Base-by-base conservation (phyloP, 169 alveolate genomes). In the Eimeria tenella region DNA sequence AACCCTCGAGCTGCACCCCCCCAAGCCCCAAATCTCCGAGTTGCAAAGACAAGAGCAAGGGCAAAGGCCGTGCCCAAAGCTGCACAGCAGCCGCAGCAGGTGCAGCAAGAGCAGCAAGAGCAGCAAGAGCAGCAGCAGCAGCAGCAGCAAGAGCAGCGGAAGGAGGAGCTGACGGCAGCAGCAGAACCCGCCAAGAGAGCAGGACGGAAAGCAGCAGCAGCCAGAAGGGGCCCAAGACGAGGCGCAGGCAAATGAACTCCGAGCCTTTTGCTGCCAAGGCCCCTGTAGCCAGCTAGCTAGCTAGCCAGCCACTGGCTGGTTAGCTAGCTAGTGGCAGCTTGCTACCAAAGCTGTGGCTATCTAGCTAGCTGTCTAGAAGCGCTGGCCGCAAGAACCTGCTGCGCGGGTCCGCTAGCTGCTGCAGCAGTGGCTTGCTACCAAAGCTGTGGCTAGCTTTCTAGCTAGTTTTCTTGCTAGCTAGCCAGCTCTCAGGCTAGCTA, bases 31-130 rank as follows among this genome's bases (percentile, higher is more conserved):
- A 31, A 31, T 31, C 42, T 31, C 42, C 42, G 42, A 31, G 42
- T 31, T 31, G 42, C 75, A 65, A 9, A 65, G 19, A 65, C 75
- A 65, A 9, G 25, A n/a, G 75, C 75, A 71, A 65, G 19, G 49
- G 75, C 75, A 65, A 21, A 10, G 8, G 25, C 10, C 10, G 65
- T 1, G 65, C 65, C 65, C 65, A 9, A 9, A 63, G 73, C 81
- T 21, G 81, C 81, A 71, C 10, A 71, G 81, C 52, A 23, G 53
- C 42, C 50, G 52, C 53, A 13, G 25, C 84, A 74, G 21, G 60
- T 11, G 62, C 84, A 74, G 84, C 31, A 21, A 65, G 58, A 71
- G 82, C 81, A 71, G 81, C 82, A 71, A 58, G n/a, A 58, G 65
- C 65, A 58, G 17, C 65, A 56, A 10, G 63, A 56, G 63, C 63